Base-by-base conservation (phyloP, 2,329 filamentous ascomycete species). In the Orbilia blumenaviensis region DNA sequence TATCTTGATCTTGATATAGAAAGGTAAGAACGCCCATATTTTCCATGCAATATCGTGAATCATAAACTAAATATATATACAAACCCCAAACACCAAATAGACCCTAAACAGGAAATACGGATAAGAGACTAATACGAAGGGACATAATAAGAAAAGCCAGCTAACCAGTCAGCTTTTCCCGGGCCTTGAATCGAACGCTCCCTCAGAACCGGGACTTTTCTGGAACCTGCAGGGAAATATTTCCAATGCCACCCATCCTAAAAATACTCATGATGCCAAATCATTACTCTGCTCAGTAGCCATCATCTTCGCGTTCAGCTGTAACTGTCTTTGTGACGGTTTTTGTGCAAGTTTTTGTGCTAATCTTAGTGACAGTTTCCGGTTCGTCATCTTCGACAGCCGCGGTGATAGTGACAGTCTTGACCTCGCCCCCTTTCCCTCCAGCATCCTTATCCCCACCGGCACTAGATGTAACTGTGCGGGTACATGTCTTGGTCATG, bases 301-400 rank as follows among this genome's bases (percentile, higher is more conserved):
- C 62, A 34, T 38, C 61, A 14, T 9, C 8, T 4, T 10, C 23
- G 16, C 16, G 44, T 10, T 34, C 34, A 38, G 32, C 61, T 18
- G 61, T 66, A 8, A 66, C 44, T 3, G 61, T 66, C 36, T 34
- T 3, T 1, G 36, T 64, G 12, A 64, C 44, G 3, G 61, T 64
- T 27, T 38, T 64, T 23, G 61, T 64, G 32, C 61, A 64, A 12
- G 61, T 64, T 21, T 64, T 64, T 1, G 61, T 64, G 7, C 5
- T 1, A 10, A 56, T 12, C 16, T 52, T 64, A 7, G 61, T 64
- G 18, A 64, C 44, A 10, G 61, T 64, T 12, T 36, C n/a, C 5
- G 27, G 41, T 8, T 38, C 42, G 16, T 52, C 61, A n/a, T 48
- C 61, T n/a, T 29, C 44, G 2, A 5, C 16, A 14, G 27, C 50